Evolutionary conservation across 495 filamentous ascomycete species (phyloP), one percentile per base, ranked within the genome.

Genomic region (Penicillium robsamsonii): DNA sequence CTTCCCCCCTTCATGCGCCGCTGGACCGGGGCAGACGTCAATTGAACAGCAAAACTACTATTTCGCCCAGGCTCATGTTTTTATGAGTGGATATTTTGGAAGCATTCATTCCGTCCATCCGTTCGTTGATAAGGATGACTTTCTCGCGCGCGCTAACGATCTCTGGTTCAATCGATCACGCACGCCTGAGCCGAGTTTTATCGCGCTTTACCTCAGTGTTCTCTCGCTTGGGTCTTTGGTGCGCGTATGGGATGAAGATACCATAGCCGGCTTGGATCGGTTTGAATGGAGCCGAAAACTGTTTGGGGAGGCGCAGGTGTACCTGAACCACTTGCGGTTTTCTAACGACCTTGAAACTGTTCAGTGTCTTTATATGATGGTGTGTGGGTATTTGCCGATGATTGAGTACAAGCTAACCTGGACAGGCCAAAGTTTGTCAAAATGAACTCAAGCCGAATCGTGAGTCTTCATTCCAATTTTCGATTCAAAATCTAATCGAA

Each of bases 231-330:
- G 73, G 5, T 63, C 70, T 5, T 43, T 76, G 35, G 68, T 75
- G 8, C 66, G 71, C 4, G 69, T 74, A 15, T 76, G 73, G 73
- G 70, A 74, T 59, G 67, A 76, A 50, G 59, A 61, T 17, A 65
- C 55, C 10, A 47, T 75, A 7, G 71, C 69, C 13, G 73, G 73
- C 0, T 43, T 74, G 49, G 68, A 65, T 4, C 67, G 73, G 8
- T 76, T 76, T 50, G 69, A 75, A 52, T 76, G 73, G 73, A 75
- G 73, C 43, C 59, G 73, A 37, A 76, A 74, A 60, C 57, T 76
- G n/a, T 76, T 76, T 52, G 59, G 64, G 33, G 71, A 76, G 41
- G 73, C 73, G 0, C 73, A 74, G 46, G 61, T 65, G 5, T 71
- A 72, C 56, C 48, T 76, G 53, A 71, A 73, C 25, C 62, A 69